Evolutionary conservation across 2,329 filamentous ascomycete species (phyloP).

Genomic region (Botrytis paeoniae): DNA sequence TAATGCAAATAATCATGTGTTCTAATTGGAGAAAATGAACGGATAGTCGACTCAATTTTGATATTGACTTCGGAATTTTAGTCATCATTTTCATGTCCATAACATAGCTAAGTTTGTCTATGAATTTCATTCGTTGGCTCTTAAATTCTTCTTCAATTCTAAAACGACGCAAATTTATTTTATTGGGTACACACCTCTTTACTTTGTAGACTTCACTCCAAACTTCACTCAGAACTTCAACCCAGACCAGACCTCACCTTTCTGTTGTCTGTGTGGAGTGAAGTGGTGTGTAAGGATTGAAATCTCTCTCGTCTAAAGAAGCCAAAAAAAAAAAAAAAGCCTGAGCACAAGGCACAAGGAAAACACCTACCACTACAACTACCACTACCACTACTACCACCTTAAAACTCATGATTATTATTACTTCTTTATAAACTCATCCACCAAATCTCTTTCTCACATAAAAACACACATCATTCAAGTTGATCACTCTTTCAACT

Average conservation of each 20-base stretch:
- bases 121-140: not conserved
- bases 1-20: not conserved
- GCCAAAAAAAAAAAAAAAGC: not conserved
- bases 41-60: not conserved
- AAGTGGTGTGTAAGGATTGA: not conserved
- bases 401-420: not conserved
- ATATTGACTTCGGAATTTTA: not conserved
- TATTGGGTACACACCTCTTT: not conserved
- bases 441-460: not conserved
- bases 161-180: not conserved
- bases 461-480: not conserved
- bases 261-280: not conserved
- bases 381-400: not conserved
- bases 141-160: not conserved
- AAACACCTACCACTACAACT: not conserved
- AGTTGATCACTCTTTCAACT: slow-evolving; percentile 19
- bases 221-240: not conserved
- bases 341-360: slow-evolving; percentile 8
- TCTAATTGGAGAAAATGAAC: too few relatives aligned
- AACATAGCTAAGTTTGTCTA: too few relatives aligned
- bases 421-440: not conserved
- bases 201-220: not conserved
- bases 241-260: not conserved
- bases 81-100: not conserved
- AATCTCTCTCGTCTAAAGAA: not conserved